Evolutionary conservation across 768 basidiomycete species (phyloP).

Genomic region (Mycena galopus): DNA sequence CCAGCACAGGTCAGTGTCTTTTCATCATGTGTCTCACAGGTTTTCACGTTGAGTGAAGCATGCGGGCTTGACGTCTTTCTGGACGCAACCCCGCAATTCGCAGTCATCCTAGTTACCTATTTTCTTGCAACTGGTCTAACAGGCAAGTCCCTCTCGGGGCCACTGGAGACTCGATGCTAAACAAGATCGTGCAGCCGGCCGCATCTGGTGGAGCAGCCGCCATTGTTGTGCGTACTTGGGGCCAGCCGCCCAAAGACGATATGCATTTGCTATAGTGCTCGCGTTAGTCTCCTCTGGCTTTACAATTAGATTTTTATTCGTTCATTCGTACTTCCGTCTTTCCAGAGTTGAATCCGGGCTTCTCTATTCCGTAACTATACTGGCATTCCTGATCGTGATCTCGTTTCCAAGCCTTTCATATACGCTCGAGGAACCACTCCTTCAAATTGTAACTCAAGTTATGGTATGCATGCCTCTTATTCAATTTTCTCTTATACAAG

Average conservation of each 20-base stretch:
- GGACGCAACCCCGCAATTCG: not conserved
- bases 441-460: not conserved
- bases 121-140: constrained; percentile 1
- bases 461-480: not conserved
- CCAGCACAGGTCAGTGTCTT: not conserved
- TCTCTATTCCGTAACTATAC: constrained; percentile 1
- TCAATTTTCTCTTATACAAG: not conserved
- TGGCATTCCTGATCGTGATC: constrained; percentile 4
- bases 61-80: not conserved
- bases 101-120: not conserved
- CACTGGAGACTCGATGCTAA: not conserved
- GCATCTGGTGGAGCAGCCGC: not conserved
- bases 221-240: not conserved
- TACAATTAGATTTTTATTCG: not conserved
- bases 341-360: constrained; percentile 1
- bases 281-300: not conserved
- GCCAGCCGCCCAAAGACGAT: not conserved
- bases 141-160: constrained; percentile 1
- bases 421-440: not conserved
- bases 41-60: not conserved
- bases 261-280: not conserved
- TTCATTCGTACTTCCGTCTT: not conserved
- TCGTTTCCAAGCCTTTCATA: not conserved
- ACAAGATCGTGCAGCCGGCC: not conserved
- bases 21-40: not conserved